Percentiles rank a stretch among this genome's conserved stretches.
Conservation (phyloP, 164 flowering plant species). For the Paratinospora sagittata region DNA sequence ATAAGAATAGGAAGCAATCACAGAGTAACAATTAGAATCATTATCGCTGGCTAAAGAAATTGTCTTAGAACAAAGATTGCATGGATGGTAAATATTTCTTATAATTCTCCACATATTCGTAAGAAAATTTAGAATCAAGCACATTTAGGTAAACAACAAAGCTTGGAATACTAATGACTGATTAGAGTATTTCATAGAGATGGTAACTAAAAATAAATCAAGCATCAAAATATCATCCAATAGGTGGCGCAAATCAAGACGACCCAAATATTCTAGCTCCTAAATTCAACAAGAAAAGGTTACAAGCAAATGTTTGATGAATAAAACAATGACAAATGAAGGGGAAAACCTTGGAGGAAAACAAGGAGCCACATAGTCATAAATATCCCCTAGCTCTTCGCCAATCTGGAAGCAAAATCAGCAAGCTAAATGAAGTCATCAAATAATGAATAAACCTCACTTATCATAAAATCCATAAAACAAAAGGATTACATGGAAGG, state of each 20-base stretch:
- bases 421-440: neutral
- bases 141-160: no score
- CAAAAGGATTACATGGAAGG: neutral
- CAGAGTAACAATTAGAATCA: no score
- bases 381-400: slow-evolving; percentile 97
- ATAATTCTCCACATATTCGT: no score
- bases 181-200: no score
- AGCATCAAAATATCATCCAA: no score
- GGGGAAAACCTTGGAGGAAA: slow-evolving; percentile 93
- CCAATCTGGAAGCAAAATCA: slow-evolving; percentile 54
- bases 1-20: no score
- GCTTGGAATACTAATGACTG: no score
- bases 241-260: neutral
- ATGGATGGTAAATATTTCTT: no score
- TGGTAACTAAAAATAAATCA: no score
- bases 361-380: slow-evolving; percentile 97
- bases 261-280: neutral
- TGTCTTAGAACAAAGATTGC: no score
- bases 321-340: neutral
- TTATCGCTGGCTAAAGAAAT: no score
- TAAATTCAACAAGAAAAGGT: neutral
- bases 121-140: no score
- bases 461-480: neutral
- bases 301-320: neutral
- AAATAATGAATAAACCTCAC: neutral